Evolutionary conservation across 352 stramenopile species (phyloP), one percentile per base, ranked within the genome.

Genomic region (Blastocystis sp.): DNA sequence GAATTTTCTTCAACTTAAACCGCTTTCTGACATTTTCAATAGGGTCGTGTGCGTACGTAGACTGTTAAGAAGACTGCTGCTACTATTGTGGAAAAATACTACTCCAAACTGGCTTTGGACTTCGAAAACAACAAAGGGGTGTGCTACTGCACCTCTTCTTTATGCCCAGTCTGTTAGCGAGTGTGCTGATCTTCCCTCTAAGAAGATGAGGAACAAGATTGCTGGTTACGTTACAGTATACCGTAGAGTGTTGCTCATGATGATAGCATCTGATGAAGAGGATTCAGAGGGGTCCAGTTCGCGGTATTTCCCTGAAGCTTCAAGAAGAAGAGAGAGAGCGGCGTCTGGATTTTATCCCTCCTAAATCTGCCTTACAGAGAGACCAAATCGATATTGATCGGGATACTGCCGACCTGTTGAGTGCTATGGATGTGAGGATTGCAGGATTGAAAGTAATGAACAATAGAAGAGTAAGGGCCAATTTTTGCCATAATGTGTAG

Each of bases 131-230:
- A 99, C 96, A 99, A 99, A 94, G 93, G 95, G 89, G 95, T 97
- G 11, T 34, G 8, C 34, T 62, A 26, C 23, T n/a, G 26, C 18
- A 1, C 1, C 18, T 34, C 15, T n/a, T 61, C 91, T 93, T 76
- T 93, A 95, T 91, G 92, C 80, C 3, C 61, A 82, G 59, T 59
- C 26, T 76, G 45, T 79, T 91, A 94, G 96, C 92, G 95, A 98
- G 92, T 97, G 99, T 87, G 96, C 97, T 70, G 98, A 99, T 92
- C 95, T 98, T 90, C 97, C 97, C 76, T 99, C 96, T 87, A 99
- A 99, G 95, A 95, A 97, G 90, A 99, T 99, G 97, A 95, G 97
- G 91, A 99, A 99, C 95, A 99, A 99, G 94, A 99, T 99, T 91
- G 97, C 97, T 45, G 97, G 97, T 88, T 99, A 98, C 94, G 98